Base-by-base conservation (phyloP, 2,329 filamentous ascomycete genomes). In the Verticillium isaacii region DNA sequence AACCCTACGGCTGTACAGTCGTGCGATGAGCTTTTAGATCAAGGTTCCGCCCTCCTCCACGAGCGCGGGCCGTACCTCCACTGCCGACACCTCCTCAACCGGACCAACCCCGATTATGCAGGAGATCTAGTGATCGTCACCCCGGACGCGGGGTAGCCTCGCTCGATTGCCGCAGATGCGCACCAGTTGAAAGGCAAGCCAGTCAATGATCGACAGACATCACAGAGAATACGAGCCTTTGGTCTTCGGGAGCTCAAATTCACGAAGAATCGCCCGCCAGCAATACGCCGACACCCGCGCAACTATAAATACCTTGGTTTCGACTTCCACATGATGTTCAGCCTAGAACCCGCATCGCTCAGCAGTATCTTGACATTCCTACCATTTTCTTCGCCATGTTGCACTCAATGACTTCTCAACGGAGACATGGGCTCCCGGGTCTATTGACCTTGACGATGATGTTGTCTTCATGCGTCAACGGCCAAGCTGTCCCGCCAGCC, bases 401-500 rank as follows among this genome's bases (percentile, higher is more conserved):
- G 4, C 50, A 32, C 3, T 17, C 36, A 8, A 34, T 32, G 59
- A 25, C 19, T 29, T 12, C 11, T 57, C 14, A 23, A 32, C 19
- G 32, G 56, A 6, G 9, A 32, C 11, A 19, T 56, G 4, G 37
- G 5, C 19, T 19, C 39, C 5, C 23, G 23, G 8, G 17, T 34
- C n/a, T 29, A 5, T 5, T 9, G 34, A 1, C 45, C 11, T 50
- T 50, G 8, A 4, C 45, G 5, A 23, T 50, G 45, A 50, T 23
- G 45, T n/a, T 50, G 8, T 50, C 45, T 9, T 11, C 45, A 11
- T 19, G 9, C 19, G 52, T 39, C 2, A 32, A 54, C 14, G 70
- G 61, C 17, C 70, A 72, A 57, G 67, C 61, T 32, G 67, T 69
- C 6, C 70, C 69, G 2, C 70, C 71, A 2, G 67, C 60, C 25